phyloP scores from a whole-genome alignment of 129 eudicot species.

The Pittosporum tobira region DNA sequence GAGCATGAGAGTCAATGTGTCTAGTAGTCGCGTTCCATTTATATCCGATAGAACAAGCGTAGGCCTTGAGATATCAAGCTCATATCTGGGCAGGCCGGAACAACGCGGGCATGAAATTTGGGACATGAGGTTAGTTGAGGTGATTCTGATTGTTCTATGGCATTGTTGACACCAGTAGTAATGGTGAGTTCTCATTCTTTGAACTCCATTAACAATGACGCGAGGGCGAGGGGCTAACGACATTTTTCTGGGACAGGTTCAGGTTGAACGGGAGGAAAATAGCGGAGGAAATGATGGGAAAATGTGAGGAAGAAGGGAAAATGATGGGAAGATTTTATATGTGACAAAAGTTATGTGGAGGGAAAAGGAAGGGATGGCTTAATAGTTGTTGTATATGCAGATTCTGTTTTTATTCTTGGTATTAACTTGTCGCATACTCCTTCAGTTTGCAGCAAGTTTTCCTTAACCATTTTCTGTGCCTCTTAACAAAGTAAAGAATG shows the following conservation, averaged over 20 bases:
- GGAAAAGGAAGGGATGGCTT: slow-evolving; percentile 28
- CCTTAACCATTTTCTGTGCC: not conserved
- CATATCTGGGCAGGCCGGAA: slow-evolving; percentile 36
- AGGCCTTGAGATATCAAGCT: slow-evolving; percentile 52
- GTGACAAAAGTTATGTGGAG: not conserved
- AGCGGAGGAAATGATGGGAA: not conserved
- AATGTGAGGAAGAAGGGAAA: not conserved
- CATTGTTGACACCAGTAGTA: slow-evolving; percentile 74
- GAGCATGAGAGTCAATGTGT: slow-evolving; percentile 38
- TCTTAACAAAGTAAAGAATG: slow-evolving; percentile 23
- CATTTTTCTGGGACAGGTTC: slow-evolving; percentile 22
- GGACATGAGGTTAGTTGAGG: slow-evolving; percentile 32
- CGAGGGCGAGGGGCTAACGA: slow-evolving; percentile 48
- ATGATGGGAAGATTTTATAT: not conserved
- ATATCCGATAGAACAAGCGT: slow-evolving; percentile 23
- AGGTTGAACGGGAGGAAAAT: not conserved
- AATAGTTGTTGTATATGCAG: not conserved
- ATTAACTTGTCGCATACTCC: slow-evolving; percentile 6
- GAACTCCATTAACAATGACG: slow-evolving; percentile 52
- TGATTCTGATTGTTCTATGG: slow-evolving; percentile 52
- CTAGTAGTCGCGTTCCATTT: slow-evolving; percentile 33
- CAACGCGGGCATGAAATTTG: slow-evolving; percentile 57
- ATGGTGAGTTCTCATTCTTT: slow-evolving; percentile 57
- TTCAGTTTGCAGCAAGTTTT: slow-evolving; percentile 4
- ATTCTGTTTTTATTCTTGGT: not conserved